Base-by-base conservation (phyloP, 257 asterid genomes). In the Vinca minor region DNA sequence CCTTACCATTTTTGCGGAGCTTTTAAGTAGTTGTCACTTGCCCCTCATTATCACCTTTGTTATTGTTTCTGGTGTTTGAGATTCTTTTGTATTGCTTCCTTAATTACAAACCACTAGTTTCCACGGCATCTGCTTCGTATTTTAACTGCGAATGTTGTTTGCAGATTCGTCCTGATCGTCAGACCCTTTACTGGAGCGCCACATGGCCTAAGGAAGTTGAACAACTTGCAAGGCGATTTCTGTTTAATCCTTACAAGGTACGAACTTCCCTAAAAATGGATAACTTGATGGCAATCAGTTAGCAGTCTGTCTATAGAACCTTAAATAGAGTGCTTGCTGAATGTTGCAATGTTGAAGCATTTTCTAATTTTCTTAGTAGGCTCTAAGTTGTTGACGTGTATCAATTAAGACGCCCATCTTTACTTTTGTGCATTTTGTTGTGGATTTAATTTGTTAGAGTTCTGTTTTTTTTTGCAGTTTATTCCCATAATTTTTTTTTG, bases 151-250 rank as follows among this genome's bases (percentile, higher is more conserved):
- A 3, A 56, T 8, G 25, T 21, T 14, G 47, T 73, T 31, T 79
- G 76, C 85, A 92, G 98, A 92, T 92, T 60, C 96, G 98, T 55
- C 95, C 98, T 13, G 98, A 92, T 71, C 98, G 97, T 70, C 98
- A 92, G 72, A 92, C 98, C 38, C 79, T 92, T 70, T 92, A 92
- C 75, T 92, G 98, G 98, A 92, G 98, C 84, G 98, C 98, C 54
- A 92, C 98, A 29, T 92, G 98, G 98, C 98, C 98, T 38, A 92
- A 87, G 86, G 98, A 92, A 76, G 98, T 92, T 52, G 98, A 92
- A 67, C 95, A 83, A 65, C 96, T 92, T 78, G 96, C 98, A 4
- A 74, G 96, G 32, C 81, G 85, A 34, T 89, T 70, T 72, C 85
- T 92, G 28, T 81, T 70, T 63, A 85, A 85, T 59, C 85, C 98